Percentiles rank a stretch among this genome's conserved stretches.
Conservation (phyloP, 495 filamentous ascomycete species). For the Annulohypoxylon moriforme region DNA sequence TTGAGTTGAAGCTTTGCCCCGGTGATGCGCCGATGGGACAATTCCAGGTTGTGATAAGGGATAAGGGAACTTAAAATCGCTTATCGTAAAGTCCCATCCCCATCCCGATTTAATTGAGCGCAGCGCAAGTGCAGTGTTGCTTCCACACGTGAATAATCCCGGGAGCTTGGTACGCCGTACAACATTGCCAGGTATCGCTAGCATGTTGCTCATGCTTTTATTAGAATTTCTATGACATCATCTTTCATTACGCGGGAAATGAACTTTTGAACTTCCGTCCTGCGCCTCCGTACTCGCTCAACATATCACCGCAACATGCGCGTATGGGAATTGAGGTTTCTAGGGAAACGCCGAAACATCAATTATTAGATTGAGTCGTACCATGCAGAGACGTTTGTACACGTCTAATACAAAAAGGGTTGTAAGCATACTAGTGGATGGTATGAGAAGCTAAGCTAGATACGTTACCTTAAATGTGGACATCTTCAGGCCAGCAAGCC, state of each 20-base stretch:
- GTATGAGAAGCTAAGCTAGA: neutral
- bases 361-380: neutral
- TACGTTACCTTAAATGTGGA: conserved; percentile 9
- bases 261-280: neutral
- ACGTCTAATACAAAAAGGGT: neutral
- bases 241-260: conserved; percentile 24
- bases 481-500: neutral
- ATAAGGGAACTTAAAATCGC: conserved; percentile 25
- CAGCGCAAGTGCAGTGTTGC: conserved; percentile 10
- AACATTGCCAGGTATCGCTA: neutral
- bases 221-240: conserved; percentile 43
- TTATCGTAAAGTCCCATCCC: conserved; percentile 32
- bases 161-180: conserved; percentile 17
- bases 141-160: conserved; percentile 23
- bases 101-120: conserved; percentile 35
- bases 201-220: conserved; percentile 17
- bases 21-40: conserved; percentile 8
- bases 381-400: neutral
- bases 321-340: neutral
- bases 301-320: neutral
- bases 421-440: neutral
- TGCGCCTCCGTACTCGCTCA: conserved; percentile 1
- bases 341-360: neutral
- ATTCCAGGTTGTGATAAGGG: conserved; percentile 27
- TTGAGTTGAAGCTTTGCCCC: neutral